Evolutionary conservation across 192 early-diverging fungal species (phyloP).

Genomic region (Linnemannia exigua): DNA sequence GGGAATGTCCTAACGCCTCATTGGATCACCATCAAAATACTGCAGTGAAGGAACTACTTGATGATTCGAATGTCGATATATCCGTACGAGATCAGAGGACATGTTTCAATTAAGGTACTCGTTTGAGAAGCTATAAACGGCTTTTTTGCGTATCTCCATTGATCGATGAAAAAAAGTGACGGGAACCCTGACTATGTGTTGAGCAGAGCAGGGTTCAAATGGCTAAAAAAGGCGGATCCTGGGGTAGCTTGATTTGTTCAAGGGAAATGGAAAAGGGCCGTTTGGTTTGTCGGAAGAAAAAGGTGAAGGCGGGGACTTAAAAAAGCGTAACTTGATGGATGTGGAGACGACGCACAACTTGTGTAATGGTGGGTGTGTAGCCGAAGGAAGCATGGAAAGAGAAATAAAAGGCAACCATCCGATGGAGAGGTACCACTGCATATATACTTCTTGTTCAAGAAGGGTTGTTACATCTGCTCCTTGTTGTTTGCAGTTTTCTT

Average conservation of each 20-base stretch:
- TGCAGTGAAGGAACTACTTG: neutral
- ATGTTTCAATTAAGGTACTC: neutral
- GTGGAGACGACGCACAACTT: neutral
- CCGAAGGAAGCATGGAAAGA: no score
- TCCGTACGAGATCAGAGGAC: neutral
- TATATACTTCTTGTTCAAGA: no score
- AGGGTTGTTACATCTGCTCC: no score
- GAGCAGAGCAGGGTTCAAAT: neutral
- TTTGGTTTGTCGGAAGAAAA: neutral
- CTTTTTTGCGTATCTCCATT: no score
- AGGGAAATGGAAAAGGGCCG: neutral
- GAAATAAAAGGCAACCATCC: no score
- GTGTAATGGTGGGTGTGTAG: no score
- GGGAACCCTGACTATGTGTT: slow-evolving; percentile 2
- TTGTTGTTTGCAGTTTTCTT: no score
- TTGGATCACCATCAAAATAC: no score
- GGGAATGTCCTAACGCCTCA: no score
- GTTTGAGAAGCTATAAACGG: no score
- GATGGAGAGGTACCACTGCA: no score
- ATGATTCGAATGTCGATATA: neutral
- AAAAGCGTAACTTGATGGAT: neutral
- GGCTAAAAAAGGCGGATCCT: neutral
- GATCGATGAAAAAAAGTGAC: neutral
- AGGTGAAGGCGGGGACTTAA: no score
- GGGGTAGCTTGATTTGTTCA: neutral